These are phyloP conservation scores for Funneliformis geosporum DNA, from an alignment of 192 early-diverging fungal species.

Conservation along the genomic window DNA sequence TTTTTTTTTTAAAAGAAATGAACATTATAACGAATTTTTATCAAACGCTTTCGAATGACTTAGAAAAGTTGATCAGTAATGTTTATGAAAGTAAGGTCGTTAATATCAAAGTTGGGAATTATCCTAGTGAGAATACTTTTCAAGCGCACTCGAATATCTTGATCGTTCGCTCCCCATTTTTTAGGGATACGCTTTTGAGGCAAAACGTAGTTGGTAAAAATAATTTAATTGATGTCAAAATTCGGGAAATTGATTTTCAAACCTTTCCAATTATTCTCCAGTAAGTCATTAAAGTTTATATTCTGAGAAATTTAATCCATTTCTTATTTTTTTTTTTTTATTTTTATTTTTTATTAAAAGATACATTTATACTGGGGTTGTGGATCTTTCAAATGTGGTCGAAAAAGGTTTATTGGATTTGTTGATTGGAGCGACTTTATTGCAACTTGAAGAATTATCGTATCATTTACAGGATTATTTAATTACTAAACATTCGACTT, in stretches of 20 bases:
- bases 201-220: not conserved
- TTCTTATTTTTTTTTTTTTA: not conserved
- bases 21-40: not conserved
- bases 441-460: not conserved
- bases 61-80: not conserved
- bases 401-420: not conserved
- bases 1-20: not conserved
- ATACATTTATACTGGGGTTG: not conserved
- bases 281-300: not conserved
- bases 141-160: not conserved
- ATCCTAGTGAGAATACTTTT: not conserved
- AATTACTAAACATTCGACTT: not conserved
- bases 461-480: not conserved
- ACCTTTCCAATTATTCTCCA: not conserved
- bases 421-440: not conserved
- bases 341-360: not conserved
- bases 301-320: too few relatives aligned
- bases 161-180: not conserved
- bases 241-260: not conserved
- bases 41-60: not conserved
- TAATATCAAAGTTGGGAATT: not conserved
- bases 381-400: not conserved
- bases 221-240: not conserved
- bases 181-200: not conserved
- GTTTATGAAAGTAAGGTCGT: not conserved